phyloP scores from a whole-genome alignment of 2,329 filamentous ascomycete species.

The Thielaviopsis musarum region DNA sequence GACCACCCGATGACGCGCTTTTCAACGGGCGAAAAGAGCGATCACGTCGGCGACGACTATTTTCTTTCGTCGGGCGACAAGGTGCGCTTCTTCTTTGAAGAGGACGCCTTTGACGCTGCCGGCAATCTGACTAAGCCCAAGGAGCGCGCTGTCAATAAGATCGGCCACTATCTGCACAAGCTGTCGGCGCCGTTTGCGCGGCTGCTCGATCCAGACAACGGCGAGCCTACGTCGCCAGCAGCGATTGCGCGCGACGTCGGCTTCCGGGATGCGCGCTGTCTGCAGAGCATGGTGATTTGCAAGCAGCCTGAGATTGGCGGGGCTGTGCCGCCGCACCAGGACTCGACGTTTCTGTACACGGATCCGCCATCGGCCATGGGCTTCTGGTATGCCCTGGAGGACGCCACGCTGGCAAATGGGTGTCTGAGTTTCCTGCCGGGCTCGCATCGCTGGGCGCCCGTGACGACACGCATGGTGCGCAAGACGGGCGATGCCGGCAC shows the following conservation, averaged over 20 bases:
- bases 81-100: conserved; percentile 92
- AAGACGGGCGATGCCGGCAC: conserved; percentile 37
- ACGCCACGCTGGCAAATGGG: conserved; percentile 72
- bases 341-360: conserved; percentile 85
- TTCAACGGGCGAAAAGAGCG: conserved; percentile 57
- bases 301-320: conserved; percentile 95
- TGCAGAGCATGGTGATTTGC: conserved; percentile 97
- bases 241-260: conserved; percentile 55
- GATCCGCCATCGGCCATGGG: conserved; percentile 76
- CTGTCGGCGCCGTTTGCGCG: conserved; percentile 49
- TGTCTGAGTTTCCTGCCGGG: conserved; percentile 77
- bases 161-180: conserved; percentile 60
- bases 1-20: conserved; percentile 89
- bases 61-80: conserved; percentile 84
- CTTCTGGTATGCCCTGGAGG: conserved; percentile 95
- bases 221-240: conserved; percentile 27
- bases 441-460: conserved; percentile 56
- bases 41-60: conserved; percentile 87
- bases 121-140: conserved; percentile 63
- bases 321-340: conserved; percentile 79
- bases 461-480: conserved; percentile 62
- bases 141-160: conserved; percentile 74
- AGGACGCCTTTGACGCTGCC: conserved; percentile 60
- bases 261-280: conserved; percentile 55
- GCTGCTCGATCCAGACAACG: conserved; percentile 34